Base-by-base conservation (phyloP, 331 rosid species). In the Stylosanthes scabra region DNA sequence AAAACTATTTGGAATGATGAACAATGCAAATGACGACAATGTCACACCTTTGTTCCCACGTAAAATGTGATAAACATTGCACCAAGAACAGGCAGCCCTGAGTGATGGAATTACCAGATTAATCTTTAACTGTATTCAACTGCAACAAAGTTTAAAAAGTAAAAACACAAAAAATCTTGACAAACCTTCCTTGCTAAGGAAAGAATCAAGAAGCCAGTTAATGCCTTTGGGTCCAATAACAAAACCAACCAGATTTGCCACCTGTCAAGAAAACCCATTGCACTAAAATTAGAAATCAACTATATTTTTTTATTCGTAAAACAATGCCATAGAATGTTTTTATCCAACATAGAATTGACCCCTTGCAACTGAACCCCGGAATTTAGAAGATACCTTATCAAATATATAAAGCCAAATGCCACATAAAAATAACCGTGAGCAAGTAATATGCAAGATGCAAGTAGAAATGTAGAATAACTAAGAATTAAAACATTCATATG, bases 221-320 rank as follows among this genome's bases (percentile, higher is more conserved):
- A 91, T 78, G 65, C 97, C 89, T 1, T 86, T 77, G 42, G 93
- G 95, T 71, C 97, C 96, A 72, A 91, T 82, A 66, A 94, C 97
- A 82, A 88, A 94, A 56, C 97, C 99, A 81, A 91, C 93, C 59
- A 94, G 89, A 82, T 94, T 94, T 52, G 96, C 97, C 68, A 91
- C 93, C 97, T 94, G 69, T 78, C 71, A 74, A 83, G n/a, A 31
- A 63, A 66, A 74, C 45, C 72, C 42, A 61, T 11, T 47, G 59
- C 31, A 74, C 16, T 61, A 65, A 28, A 64, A 60, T 66, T 39
- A 29, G 46, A 72, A 61, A 25, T 27, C 62, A 47, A 49, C 68
- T 76, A 67, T 60, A 50, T n/a, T n/a, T n/a, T n/a, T n/a, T n/a
- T n/a, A n/a, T n/a, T n/a, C n/a, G n/a, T n/a, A 27, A 67, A 11